Percentiles rank a stretch among this genome's conserved stretches.
These are phyloP conservation scores for Apiospora arundinis DNA, from an alignment of 2,329 filamentous ascomycete species.

Conservation along the genomic window DNA sequence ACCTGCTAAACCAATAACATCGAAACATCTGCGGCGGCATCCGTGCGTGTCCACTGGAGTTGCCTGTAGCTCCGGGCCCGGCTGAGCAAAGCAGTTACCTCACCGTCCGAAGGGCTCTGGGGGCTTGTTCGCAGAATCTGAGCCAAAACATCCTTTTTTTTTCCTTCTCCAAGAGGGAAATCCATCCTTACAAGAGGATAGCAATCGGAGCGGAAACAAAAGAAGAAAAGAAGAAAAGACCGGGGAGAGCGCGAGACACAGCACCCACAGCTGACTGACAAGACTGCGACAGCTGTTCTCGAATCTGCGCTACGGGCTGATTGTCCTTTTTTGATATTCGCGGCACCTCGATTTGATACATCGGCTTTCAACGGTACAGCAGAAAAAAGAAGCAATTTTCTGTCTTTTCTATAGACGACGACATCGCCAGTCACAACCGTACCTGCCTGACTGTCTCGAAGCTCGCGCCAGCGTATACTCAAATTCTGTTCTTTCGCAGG, in stretches of 20 bases:
- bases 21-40: background rate
- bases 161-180: background rate
- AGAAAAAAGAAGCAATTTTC: background rate
- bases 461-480: background rate
- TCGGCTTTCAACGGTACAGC: constrained; percentile 14
- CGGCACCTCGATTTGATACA: background rate
- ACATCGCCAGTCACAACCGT: background rate
- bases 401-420: constrained; percentile 15
- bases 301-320: constrained; percentile 14
- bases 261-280: background rate
- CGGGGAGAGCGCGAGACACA: constrained; percentile 10
- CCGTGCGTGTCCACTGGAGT: constrained; percentile 11
- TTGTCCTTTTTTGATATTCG: constrained; percentile 10
- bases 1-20: background rate
- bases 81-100: background rate
- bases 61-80: constrained; percentile 1
- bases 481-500: background rate
- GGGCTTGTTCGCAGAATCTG: background rate
- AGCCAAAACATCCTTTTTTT: constrained; percentile 3
- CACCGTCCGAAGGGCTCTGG: background rate
- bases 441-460: constrained; percentile 8
- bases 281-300: background rate
- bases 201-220: background rate
- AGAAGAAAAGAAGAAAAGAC: background rate
- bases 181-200: background rate